Percentiles rank a stretch among this genome's conserved stretches.
These are phyloP conservation scores for Aspergillus ustus DNA, from an alignment of 2,329 filamentous ascomycete species.

Conservation along the genomic window DNA sequence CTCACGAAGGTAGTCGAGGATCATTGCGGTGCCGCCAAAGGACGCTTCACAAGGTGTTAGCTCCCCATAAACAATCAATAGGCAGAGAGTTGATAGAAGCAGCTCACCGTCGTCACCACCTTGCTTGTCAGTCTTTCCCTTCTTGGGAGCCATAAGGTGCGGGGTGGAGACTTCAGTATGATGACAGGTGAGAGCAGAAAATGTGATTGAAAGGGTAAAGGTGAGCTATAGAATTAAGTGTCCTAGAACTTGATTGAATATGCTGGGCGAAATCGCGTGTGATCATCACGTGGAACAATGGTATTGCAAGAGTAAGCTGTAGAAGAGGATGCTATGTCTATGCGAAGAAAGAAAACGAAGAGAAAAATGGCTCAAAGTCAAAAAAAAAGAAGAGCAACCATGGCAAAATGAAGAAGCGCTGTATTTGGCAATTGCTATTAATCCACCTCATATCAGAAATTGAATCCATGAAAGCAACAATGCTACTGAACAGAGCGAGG, in stretches of 20 bases:
- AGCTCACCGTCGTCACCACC: conserved; percentile 37
- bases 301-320: neutral
- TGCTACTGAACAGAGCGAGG: conserved; percentile 8
- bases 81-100: neutral
- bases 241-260: neutral
- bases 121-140: conserved; percentile 41
- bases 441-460: conserved; percentile 7
- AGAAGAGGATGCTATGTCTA: conserved; percentile 1
- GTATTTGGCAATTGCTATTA: conserved; percentile 3
- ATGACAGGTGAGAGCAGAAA: neutral
- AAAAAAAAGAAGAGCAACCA: neutral
- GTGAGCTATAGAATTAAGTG: neutral
- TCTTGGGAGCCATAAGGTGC: conserved; percentile 45
- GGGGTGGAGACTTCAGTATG: neutral
- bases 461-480: conserved; percentile 1
- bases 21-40: conserved; percentile 45
- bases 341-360: neutral
- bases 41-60: conserved; percentile 16
- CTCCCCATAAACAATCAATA: neutral
- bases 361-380: neutral
- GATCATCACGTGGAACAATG: conserved; percentile 10
- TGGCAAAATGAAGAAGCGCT: neutral
- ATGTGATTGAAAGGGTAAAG: neutral
- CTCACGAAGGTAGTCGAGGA: conserved; percentile 58
- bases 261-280: neutral